Percentiles rank a stretch among this genome's conserved stretches.
phyloP scores from a whole-genome alignment of 176 grass and related monocot genomes.

The Hordeum vulgare region MorexV3_pseudomolecules_assembly NC_058521.1:443587908-443588407 shows the following conservation, averaged over 20 bases:
- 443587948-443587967: conserved; percentile 46
- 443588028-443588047: conserved; percentile 81
- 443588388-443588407: background rate
- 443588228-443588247: background rate
- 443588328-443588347: background rate
- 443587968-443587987: background rate
- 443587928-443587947: conserved; percentile 28
- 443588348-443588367: background rate
- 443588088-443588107: conserved; percentile 79
- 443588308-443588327: background rate
- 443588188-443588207: conserved; percentile 50
- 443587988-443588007: conserved; percentile 60
- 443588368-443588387: background rate
- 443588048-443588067: conserved; percentile 93
- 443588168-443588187: conserved; percentile 84
- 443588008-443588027: conserved; percentile 75
- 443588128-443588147: conserved; percentile 55
- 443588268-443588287: background rate
- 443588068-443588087: conserved; percentile 90
- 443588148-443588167: conserved; percentile 66
- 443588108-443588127: conserved; percentile 73
- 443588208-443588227: conserved; percentile 14
- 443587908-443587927: conserved; percentile 25
- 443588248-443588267: background rate
- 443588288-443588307: background rate